Evolutionary conservation across 139 green algal genomes (phyloP), one percentile per base, ranked within the genome.

Genomic region (Edaphochlamys debaryana): DNA sequence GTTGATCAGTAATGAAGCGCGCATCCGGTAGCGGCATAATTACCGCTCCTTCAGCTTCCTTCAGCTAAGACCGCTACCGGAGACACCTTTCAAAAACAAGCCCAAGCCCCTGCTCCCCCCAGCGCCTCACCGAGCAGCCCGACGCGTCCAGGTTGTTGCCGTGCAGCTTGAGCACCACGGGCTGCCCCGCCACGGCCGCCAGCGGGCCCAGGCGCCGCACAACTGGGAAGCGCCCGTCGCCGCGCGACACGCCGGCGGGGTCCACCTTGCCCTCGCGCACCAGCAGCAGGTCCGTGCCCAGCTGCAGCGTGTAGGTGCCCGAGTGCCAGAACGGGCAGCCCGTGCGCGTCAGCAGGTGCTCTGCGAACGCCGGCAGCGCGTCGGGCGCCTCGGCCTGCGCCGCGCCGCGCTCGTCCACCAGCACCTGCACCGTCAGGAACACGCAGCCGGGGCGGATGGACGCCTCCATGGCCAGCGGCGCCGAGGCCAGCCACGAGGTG

Each of bases 381-480:
- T 34, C 74, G 30, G 84, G 66, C 40, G 36, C 80, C 50, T n/a
- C 29, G 34, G 70, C 78, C 13, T 34, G 42, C 56, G 36, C 45
- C 66, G 70, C 72, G 41, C 17, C 29, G 22, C 19, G 40, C 62
- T 73, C 67, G 52, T 82, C 60, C 37, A 95, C 50, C 32, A 91
- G 72, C 25, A 93, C 73, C 58, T 95, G 87, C 17, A 95, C 63
- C 0, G 89, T 92, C 56, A 97, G 73, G 87, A 94, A 89, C n/a
- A 97, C 91, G 79, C 94, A 97, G 54, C 94, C 94, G 3, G 94
- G 94, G 41, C 90, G 80, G 76, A 97, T 96, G 86, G 91, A 92
- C 27, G 90, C 91, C 75, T 95, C 92, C 48, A 97, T 71, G 0
- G 56, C 85, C 19, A 74, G 76, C 9, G 86, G 90, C 38, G 83